These are phyloP conservation scores for Lasiodiplodia sp. DNA, from an alignment of 2,329 filamentous ascomycete genomes.

Conservation along the genomic window DNA sequence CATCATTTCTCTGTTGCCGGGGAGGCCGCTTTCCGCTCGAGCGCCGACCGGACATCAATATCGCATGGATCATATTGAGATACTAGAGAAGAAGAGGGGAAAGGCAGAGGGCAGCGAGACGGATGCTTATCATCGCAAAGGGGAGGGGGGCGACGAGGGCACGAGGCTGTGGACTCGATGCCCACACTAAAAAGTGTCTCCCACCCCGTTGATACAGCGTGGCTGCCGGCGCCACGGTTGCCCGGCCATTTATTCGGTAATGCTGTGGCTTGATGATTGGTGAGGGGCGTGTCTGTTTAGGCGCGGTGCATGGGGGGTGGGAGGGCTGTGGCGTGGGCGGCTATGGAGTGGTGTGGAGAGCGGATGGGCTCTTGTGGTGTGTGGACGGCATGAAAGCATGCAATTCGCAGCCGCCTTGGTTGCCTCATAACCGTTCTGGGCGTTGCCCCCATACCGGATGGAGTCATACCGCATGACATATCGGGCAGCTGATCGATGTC, in stretches of 20 bases:
- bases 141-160: neutral
- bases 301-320: slow-evolving; percentile 12
- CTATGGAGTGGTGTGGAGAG: neutral
- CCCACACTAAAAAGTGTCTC: neutral
- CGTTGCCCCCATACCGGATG: neutral
- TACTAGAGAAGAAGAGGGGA: neutral
- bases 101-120: neutral
- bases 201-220: neutral
- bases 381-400: slow-evolving; percentile 12
- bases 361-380: neutral
- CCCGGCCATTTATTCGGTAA: neutral
- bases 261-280: neutral
- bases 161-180: neutral
- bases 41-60: neutral
- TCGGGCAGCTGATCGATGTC: slow-evolving; percentile 14
- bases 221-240: neutral
- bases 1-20: neutral
- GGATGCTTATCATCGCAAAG: neutral
- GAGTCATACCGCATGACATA: slow-evolving; percentile 14
- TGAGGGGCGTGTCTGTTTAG: neutral
- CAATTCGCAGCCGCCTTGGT: slow-evolving; percentile 2
- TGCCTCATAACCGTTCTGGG: neutral
- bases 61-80: neutral
- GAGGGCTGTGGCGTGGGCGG: neutral
- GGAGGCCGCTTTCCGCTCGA: neutral